Conservation (phyloP, 2,329 filamentous ascomycete species). For the Pseudocercospora musae region DNA sequence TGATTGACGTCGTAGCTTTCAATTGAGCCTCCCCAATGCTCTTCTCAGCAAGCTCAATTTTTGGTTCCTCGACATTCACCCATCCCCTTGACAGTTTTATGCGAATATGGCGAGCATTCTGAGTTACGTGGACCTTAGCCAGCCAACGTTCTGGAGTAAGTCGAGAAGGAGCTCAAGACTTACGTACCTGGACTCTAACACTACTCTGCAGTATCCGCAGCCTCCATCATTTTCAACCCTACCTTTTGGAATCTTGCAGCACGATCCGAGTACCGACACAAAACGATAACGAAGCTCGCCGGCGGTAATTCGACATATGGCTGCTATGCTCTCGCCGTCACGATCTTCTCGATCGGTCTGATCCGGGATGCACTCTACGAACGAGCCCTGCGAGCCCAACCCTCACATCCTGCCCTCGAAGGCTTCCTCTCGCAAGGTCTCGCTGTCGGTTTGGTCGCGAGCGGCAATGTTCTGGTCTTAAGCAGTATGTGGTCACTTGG, state of each 20-base stretch:
- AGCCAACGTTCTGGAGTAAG: slow-evolving; percentile 49
- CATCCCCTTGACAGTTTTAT: not conserved
- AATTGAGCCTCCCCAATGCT: not conserved
- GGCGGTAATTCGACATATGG: slow-evolving; percentile 71
- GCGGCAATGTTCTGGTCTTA: slow-evolving; percentile 80
- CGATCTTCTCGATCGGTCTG: slow-evolving; percentile 90
- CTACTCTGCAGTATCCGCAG: slow-evolving; percentile 31
- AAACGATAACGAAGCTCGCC: slow-evolving; percentile 82
- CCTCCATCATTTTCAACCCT: slow-evolving; percentile 88
- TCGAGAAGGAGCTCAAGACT: not conserved
- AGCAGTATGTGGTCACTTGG: slow-evolving; percentile 89
- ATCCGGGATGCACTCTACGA: slow-evolving; percentile 79
- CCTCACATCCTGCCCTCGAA: slow-evolving; percentile 70
- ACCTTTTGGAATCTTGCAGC: slow-evolving; percentile 98
- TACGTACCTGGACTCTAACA: not conserved
- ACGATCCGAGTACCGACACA: slow-evolving; percentile 85
- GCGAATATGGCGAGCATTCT: slow-evolving; percentile 37
- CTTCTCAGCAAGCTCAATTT: not conserved
- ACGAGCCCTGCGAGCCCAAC: slow-evolving; percentile 71
- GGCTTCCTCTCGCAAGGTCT: slow-evolving; percentile 57
- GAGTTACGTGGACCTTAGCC: slow-evolving; percentile 40
- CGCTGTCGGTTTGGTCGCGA: slow-evolving; percentile 67
- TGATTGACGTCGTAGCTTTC: not conserved
- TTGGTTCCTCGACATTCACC: not conserved
- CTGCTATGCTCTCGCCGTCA: slow-evolving; percentile 83